Percentiles rank a stretch among this genome's conserved stretches.
These are phyloP conservation scores for Glycyrrhiza uralensis DNA, from an alignment of 306 rosid species.

Conservation along the genomic window DNA sequence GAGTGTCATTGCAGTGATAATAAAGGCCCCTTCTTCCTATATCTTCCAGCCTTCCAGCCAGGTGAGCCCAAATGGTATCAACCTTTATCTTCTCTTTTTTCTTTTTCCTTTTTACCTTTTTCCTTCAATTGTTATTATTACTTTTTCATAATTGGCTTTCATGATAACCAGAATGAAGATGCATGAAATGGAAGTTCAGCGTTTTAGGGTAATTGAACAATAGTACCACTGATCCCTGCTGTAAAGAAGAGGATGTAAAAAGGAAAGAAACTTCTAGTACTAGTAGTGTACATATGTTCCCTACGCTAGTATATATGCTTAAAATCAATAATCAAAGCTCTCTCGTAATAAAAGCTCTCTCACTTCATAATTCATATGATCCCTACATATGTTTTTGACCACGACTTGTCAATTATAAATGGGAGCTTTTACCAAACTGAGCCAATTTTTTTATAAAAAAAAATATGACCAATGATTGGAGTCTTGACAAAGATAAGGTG, in stretches of 20 bases:
- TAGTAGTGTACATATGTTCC: not conserved
- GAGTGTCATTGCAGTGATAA: slow-evolving; percentile 33
- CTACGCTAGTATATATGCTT: not conserved
- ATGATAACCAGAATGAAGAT: slow-evolving; percentile 4
- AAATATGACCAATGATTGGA: not conserved
- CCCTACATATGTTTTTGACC: too few species aligned
- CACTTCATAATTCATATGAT: too few species aligned
- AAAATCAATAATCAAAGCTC: not conserved
- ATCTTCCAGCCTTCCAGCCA: not conserved
- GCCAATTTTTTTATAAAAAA: not conserved
- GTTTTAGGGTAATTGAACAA: slow-evolving; percentile 7
- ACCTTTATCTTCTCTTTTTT: slow-evolving; percentile 24
- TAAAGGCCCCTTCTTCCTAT: slow-evolving; percentile 12
- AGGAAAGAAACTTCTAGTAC: slow-evolving; percentile 9
- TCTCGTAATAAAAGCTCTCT: too few species aligned
- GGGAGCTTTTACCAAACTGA: not conserved
- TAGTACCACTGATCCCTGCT: slow-evolving; percentile 9
- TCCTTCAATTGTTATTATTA: slow-evolving; percentile 7
- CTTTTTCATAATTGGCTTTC: slow-evolving; percentile 33
- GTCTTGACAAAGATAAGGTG: not conserved
- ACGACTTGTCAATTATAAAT: not conserved
- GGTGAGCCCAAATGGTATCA: slow-evolving; percentile 33
- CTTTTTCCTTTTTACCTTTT: slow-evolving; percentile 21
- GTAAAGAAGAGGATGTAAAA: not conserved
- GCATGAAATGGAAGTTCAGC: slow-evolving; percentile 19